Evolutionary conservation across 1,139 yeast species (phyloP).

Genomic region (Ogataea hybrid): DNA sequence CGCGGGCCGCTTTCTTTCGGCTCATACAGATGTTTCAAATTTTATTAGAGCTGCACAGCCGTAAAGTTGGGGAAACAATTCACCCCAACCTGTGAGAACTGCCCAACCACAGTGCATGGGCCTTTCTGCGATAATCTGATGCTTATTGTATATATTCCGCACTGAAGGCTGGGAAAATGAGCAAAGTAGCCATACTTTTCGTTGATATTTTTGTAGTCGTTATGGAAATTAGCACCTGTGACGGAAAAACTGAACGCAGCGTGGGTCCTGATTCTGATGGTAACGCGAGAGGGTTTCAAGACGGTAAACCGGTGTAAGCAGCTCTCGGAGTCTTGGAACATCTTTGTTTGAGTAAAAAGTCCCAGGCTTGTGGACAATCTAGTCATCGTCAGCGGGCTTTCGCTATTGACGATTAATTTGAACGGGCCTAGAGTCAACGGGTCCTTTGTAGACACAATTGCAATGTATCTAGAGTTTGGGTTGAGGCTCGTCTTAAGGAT

Average conservation of each 20-base stretch:
- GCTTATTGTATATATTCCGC: neutral
- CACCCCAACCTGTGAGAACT: slow-evolving; percentile 1
- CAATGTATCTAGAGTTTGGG: slow-evolving; percentile 34
- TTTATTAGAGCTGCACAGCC: slow-evolving; percentile 6
- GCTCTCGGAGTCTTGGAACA: neutral
- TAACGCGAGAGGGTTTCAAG: neutral
- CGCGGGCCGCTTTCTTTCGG: slow-evolving; percentile 4
- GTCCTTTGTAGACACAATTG: slow-evolving; percentile 39
- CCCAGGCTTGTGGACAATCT: slow-evolving; percentile 12
- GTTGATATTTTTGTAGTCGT: neutral
- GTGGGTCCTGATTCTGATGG: neutral
- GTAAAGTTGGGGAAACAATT: neutral
- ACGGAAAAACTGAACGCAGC: neutral
- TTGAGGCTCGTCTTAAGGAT: slow-evolving; percentile 36
- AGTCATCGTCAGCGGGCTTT: slow-evolving; percentile 1
- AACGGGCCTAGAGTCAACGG: slow-evolving; percentile 20
- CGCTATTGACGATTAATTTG: slow-evolving; percentile 14
- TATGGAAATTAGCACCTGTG: neutral
- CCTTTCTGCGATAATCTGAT: neutral
- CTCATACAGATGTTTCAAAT: slow-evolving; percentile 8
- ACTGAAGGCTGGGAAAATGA: neutral
- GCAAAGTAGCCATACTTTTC: neutral
- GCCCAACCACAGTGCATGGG: slow-evolving; percentile 1
- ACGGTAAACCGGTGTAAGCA: slow-evolving; percentile 5
- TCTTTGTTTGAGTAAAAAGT: slow-evolving; percentile 4